Evolutionary conservation across 805 yeast genomes (phyloP).

Genomic region (Schwanniomyces yamadae): DNA sequence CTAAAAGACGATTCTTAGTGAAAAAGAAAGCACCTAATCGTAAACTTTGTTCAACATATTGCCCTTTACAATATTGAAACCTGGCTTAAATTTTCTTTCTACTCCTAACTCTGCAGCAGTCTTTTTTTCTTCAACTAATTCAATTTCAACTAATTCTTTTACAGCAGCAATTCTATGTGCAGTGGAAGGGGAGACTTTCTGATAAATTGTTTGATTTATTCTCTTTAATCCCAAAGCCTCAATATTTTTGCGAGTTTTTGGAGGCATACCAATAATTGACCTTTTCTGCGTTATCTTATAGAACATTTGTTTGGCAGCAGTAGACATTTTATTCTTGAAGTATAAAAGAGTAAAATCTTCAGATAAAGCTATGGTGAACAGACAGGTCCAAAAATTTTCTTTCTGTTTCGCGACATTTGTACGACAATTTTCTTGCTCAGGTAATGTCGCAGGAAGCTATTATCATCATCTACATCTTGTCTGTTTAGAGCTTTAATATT

Average conservation of each 20-base stretch:
- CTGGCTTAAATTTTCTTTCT: constrained; percentile 63
- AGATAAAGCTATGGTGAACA: too few relatives aligned
- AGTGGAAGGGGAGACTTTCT: constrained; percentile 66
- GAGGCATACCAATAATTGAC: constrained; percentile 85
- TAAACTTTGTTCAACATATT: constrained; percentile 6
- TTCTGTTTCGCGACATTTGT: neutral
- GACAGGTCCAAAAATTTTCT: constrained; percentile 1
- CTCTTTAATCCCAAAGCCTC: constrained; percentile 70
- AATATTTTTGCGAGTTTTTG: constrained; percentile 60
- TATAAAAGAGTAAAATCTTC: neutral
- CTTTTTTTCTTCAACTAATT: constrained; percentile 57
- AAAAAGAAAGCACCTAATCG: too few relatives aligned
- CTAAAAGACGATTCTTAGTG: too few relatives aligned
- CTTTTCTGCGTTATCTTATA: constrained; percentile 71
- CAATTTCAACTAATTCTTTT: constrained; percentile 84
- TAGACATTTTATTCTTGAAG: constrained; percentile 6
- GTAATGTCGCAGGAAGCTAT: neutral
- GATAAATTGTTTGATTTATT: constrained; percentile 74
- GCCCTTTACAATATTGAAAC: constrained; percentile 38
- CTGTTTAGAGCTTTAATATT: too few relatives aligned
- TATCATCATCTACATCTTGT: neutral
- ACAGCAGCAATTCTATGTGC: constrained; percentile 84
- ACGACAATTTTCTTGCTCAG: too few relatives aligned
- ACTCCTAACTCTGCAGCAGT: constrained; percentile 51
- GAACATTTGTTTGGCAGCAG: constrained; percentile 17